These are phyloP conservation scores for Stenogyne calaminthoides DNA, from an alignment of 305 asterid genomes.

Conservation along the genomic window DNA sequence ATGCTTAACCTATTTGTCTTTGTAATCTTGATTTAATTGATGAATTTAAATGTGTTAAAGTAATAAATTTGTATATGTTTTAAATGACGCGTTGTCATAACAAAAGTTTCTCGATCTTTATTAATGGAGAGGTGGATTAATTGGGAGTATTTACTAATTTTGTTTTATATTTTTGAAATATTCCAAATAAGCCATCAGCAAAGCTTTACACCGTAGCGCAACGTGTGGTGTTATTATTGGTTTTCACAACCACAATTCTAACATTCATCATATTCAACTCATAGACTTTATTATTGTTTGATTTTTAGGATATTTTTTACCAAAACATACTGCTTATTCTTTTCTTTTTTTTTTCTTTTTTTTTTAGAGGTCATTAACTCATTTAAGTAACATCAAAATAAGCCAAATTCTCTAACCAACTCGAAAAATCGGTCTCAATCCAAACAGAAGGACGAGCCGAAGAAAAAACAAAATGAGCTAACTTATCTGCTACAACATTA, in stretches of 20 bases:
- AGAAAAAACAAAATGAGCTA: too few species aligned
- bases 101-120: background rate
- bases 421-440: too few species aligned
- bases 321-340: background rate
- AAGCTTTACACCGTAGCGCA: background rate
- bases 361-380: too few species aligned
- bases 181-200: constrained; percentile 19
- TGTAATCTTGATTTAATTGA: background rate
- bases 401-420: too few species aligned
- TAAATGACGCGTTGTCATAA: background rate
- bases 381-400: too few species aligned
- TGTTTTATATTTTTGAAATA: background rate
- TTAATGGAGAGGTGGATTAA: background rate
- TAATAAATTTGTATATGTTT: background rate
- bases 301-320: constrained; percentile 11
- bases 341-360: too few species aligned
- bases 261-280: constrained; percentile 14
- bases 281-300: constrained; percentile 18
- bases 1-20: too few species aligned
- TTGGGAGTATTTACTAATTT: background rate
- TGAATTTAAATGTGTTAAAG: too few species aligned
- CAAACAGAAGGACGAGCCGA: too few species aligned
- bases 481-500: too few species aligned
- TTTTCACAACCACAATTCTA: background rate
- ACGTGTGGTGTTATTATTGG: constrained; percentile 25